phyloP scores from a whole-genome alignment of 345 rosid species.

The Triadica sebifera region DNA sequence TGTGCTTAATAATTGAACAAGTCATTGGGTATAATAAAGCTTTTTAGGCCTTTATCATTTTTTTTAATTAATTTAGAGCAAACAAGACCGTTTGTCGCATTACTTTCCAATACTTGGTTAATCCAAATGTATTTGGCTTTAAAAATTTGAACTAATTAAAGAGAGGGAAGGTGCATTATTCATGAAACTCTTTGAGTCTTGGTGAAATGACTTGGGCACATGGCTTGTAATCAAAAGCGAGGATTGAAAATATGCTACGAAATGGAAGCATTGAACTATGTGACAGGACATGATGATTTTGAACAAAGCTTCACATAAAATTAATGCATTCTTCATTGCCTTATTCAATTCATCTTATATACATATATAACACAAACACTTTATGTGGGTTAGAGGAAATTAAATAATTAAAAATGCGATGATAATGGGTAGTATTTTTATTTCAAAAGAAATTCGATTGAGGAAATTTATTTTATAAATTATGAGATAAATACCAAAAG shows the following conservation, averaged over 20 bases:
- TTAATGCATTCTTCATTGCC: neutral
- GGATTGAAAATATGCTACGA: too few relatives aligned
- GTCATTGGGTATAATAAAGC: conserved; percentile 13
- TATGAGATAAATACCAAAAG: too few relatives aligned
- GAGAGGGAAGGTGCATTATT: neutral
- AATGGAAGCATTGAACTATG: neutral
- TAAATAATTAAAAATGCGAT: too few relatives aligned
- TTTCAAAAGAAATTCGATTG: too few relatives aligned
- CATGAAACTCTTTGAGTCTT: conserved; percentile 1
- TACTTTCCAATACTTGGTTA: neutral
- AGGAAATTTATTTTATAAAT: too few relatives aligned
- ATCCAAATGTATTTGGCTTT: neutral
- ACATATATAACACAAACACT: too few relatives aligned
- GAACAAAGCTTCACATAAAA: conserved; percentile 6
- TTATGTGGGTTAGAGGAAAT: too few relatives aligned
- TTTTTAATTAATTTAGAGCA: neutral
- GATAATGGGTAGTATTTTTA: too few relatives aligned
- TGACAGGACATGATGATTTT: neutral
- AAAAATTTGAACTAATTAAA: neutral
- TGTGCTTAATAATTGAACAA: conserved; percentile 15
- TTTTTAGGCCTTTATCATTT: neutral
- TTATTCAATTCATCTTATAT: too few relatives aligned
- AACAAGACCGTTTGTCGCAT: neutral
- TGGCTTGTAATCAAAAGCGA: conserved; percentile 15
- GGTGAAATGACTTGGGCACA: conserved; percentile 20